Evolutionary conservation across 345 rosid genomes (phyloP).

Genomic region (Brassica carinata): DNA sequence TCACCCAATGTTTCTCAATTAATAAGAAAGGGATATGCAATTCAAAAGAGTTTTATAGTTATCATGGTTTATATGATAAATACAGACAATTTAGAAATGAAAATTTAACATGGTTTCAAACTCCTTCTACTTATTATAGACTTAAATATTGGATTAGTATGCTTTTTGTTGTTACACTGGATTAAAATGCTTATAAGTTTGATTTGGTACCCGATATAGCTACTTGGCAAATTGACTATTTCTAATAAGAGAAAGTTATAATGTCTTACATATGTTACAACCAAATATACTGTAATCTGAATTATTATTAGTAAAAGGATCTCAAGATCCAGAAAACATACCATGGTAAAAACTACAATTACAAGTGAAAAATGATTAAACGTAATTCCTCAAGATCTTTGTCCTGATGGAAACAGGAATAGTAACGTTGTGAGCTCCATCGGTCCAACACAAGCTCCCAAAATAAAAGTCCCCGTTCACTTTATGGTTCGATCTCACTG

Average conservation of each 20-base stretch:
- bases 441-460: conserved; percentile 52
- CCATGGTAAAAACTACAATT: background rate
- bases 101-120: background rate
- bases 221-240: background rate
- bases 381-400: conserved; percentile 34
- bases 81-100: background rate
- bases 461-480: conserved; percentile 49
- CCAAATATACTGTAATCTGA: background rate
- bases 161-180: background rate
- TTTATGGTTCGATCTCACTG: conserved; percentile 31
- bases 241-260: background rate
- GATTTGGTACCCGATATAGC: background rate
- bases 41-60: background rate
- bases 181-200: background rate
- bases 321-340: conserved; percentile 11
- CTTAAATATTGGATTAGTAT: background rate
- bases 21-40: no score
- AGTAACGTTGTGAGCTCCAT: conserved; percentile 45
- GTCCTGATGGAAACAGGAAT: conserved; percentile 54
- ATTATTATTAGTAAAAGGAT: background rate
- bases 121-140: background rate
- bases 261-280: background rate
- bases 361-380: conserved; percentile 9
- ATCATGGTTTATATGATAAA: background rate
- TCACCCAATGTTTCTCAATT: no score